These are phyloP conservation scores for Trichophyton benhamiae DNA, from an alignment of 2,329 filamentous ascomycete genomes.

Conservation along the genomic window DNA sequence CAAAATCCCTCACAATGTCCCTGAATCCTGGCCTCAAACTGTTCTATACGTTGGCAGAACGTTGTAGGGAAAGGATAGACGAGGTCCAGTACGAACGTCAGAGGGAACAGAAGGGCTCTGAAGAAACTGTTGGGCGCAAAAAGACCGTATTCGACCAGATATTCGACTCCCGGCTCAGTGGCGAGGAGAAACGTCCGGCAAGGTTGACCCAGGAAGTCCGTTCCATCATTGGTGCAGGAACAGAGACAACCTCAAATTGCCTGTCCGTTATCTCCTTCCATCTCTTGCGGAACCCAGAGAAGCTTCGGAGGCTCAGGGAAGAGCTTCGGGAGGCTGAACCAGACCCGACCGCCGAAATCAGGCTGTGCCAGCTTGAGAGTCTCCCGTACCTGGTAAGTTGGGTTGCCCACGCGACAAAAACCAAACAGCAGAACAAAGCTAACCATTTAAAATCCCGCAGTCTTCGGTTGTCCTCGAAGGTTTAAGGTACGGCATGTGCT, in stretches of 20 bases:
- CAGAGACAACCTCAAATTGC: constrained; percentile 24
- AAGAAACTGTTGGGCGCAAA: neutral
- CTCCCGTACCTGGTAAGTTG: constrained; percentile 13
- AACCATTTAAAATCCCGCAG: neutral
- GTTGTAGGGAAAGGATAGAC: constrained; percentile 7
- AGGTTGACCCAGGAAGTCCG: constrained; percentile 24
- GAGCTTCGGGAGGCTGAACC: constrained; percentile 6
- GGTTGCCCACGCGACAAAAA: neutral
- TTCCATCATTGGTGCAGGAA: constrained; percentile 24
- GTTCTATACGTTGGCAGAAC: constrained; percentile 8
- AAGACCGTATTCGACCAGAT: constrained; percentile 23
- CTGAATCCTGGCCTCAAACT: constrained; percentile 11
- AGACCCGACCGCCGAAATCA: neutral
- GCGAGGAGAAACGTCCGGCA: constrained; percentile 26
- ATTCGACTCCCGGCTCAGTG: constrained; percentile 24
- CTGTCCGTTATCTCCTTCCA: constrained; percentile 15
- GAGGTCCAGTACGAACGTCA: constrained; percentile 1
- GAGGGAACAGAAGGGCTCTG: neutral
- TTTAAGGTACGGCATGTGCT: constrained; percentile 9
- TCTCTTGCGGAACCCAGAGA: constrained; percentile 9
- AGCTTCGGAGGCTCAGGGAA: constrained; percentile 4
- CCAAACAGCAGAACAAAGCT: neutral
- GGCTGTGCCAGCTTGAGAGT: constrained; percentile 8
- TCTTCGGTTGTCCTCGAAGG: constrained; percentile 15
- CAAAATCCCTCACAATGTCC: constrained; percentile 5